These are phyloP conservation scores for Cladophialophora exuberans DNA, from an alignment of 2,329 filamentous ascomycete species.

Conservation along the genomic window DNA sequence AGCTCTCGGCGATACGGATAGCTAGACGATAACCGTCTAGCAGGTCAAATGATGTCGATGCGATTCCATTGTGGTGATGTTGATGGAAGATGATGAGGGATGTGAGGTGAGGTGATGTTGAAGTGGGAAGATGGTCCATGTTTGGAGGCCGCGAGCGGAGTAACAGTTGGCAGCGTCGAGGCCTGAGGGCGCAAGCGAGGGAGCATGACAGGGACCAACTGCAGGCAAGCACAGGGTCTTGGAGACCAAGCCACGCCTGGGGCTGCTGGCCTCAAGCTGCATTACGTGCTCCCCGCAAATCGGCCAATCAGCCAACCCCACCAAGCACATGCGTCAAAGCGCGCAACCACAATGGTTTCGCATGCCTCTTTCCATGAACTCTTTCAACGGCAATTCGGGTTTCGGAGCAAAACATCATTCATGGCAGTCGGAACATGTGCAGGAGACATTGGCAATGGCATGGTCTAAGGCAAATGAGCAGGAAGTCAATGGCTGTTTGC, in stretches of 20 bases:
- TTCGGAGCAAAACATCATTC: too few relatives aligned
- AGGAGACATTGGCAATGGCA: background rate
- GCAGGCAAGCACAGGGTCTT: slow-evolving; percentile 5
- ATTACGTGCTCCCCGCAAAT: slow-evolving; percentile 6
- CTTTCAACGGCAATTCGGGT: too few relatives aligned
- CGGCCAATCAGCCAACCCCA: slow-evolving; percentile 21
- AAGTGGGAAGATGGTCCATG: slow-evolving; percentile 14
- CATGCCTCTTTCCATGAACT: too few relatives aligned
- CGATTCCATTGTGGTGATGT: slow-evolving; percentile 35
- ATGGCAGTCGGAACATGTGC: slow-evolving; percentile 1
- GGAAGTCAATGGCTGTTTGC: slow-evolving; percentile 14
- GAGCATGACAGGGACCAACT: too few relatives aligned
- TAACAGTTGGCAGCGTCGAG: too few relatives aligned
- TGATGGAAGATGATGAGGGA: slow-evolving; percentile 10
- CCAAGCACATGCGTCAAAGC: slow-evolving; percentile 20
- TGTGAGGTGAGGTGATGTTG: slow-evolving; percentile 17
- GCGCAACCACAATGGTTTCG: slow-evolving; percentile 14
- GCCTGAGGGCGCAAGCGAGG: background rate
- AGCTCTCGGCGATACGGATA: slow-evolving; percentile 44
- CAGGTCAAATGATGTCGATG: slow-evolving; percentile 36
- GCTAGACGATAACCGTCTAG: slow-evolving; percentile 53
- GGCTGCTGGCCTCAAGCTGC: background rate
- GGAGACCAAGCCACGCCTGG: background rate
- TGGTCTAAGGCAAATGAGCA: background rate
- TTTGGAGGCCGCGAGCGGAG: slow-evolving; percentile 14